A percentile compares a stretch with the other conserved stretches of the same genome.
These are phyloP conservation scores for Suillus placidus DNA, from an alignment of 768 basidiomycete genomes.

Conservation along the genomic window DNA sequence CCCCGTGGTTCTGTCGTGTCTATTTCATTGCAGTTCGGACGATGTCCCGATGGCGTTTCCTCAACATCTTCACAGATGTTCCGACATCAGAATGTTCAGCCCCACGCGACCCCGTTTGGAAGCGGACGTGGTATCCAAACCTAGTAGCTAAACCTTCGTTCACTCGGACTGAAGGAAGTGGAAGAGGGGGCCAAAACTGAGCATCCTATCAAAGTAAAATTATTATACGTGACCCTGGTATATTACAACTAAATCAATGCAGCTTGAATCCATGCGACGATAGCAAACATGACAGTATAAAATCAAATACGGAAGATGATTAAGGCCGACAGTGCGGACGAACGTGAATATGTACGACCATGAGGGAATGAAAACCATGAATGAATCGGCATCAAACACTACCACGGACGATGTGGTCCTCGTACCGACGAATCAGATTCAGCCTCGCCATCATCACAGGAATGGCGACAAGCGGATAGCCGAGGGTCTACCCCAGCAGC, in stretches of 20 bases:
- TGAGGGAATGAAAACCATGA: not conserved
- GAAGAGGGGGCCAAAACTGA: not conserved
- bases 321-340: constrained; percentile 12
- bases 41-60: not conserved
- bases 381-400: constrained; percentile 9
- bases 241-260: constrained; percentile 14
- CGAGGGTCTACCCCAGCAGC: constrained; percentile 25
- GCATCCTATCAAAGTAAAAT: not conserved
- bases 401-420: constrained; percentile 51
- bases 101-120: not conserved
- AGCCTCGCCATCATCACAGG: constrained; percentile 37
- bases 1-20: constrained; percentile 11
- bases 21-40: constrained; percentile 4
- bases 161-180: not conserved
- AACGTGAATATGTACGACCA: constrained; percentile 13
- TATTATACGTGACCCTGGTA: constrained; percentile 9
- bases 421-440: constrained; percentile 39
- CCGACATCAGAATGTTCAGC: constrained; percentile 3
- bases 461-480: constrained; percentile 30
- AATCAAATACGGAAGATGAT: constrained; percentile 13
- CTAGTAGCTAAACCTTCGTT: not conserved
- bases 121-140: constrained; percentile 1
- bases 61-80: constrained; percentile 7
- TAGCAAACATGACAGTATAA: constrained; percentile 12
- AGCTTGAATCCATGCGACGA: constrained; percentile 9